These are phyloP conservation scores for Bocquillonia castaneifolia DNA, from an alignment of 441 rosid species.

Conservation along the genomic window DNA sequence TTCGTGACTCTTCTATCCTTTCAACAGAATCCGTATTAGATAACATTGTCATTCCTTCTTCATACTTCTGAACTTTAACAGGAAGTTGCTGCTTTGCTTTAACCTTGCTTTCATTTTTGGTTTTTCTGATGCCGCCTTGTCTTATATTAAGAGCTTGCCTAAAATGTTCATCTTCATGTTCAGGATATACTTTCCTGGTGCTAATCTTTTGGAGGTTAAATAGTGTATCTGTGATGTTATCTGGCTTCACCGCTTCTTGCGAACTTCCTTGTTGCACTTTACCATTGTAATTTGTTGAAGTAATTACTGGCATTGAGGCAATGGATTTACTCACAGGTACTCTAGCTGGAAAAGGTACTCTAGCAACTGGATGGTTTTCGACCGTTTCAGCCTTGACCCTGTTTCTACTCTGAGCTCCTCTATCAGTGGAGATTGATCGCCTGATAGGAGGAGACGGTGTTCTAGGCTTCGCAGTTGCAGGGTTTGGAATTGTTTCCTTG, in stretches of 20 bases:
- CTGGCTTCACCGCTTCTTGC: slow-evolving; percentile 37
- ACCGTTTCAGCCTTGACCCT: slow-evolving; percentile 49
- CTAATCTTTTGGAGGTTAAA: slow-evolving; percentile 51
- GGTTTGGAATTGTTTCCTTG: slow-evolving; percentile 45
- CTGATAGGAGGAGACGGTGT: slow-evolving; percentile 72
- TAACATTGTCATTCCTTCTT: slow-evolving; percentile 40
- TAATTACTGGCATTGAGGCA: slow-evolving; percentile 34
- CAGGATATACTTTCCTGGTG: slow-evolving; percentile 48
- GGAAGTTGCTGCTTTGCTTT: slow-evolving; percentile 62
- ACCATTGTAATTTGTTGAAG: slow-evolving; percentile 43
- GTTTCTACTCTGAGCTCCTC: slow-evolving; percentile 58
- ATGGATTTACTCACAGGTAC: slow-evolving; percentile 58
- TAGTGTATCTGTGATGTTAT: slow-evolving; percentile 41
- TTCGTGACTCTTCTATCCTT: slow-evolving; percentile 41
- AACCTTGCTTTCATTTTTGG: slow-evolving; percentile 53
- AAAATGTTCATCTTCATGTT: slow-evolving; percentile 69
- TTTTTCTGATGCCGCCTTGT: slow-evolving; percentile 71
- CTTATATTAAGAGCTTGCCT: slow-evolving; percentile 72
- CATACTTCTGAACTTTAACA: slow-evolving; percentile 47
- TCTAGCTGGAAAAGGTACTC: slow-evolving; percentile 87
- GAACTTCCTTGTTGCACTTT: slow-evolving; percentile 22
- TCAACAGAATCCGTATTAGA: slow-evolving; percentile 41
- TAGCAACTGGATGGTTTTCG: slow-evolving; percentile 51
- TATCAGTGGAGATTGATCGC: slow-evolving; percentile 78
- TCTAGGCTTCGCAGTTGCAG: slow-evolving; percentile 39